Conservation (phyloP, 2,329 filamentous ascomycete genomes). For the Ceratocystis destructans region DNA sequence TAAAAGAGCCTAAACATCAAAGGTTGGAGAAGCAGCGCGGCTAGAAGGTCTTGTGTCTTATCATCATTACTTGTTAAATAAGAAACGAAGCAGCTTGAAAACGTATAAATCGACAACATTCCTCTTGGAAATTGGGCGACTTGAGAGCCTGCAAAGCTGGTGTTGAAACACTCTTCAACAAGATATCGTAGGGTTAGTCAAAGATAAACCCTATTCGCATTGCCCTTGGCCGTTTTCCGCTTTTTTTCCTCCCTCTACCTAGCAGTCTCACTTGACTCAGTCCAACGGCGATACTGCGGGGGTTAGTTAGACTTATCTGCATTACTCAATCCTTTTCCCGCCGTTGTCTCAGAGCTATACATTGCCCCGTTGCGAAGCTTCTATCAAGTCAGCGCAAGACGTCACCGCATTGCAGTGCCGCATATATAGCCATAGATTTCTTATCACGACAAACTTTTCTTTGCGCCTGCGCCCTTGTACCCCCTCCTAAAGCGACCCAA, state of each 20-base stretch:
- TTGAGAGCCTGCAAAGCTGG: not conserved
- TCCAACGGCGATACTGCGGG: no score
- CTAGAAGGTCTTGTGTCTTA: not conserved
- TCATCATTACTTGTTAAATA: not conserved
- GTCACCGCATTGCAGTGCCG: not conserved
- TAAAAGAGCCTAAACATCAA: not conserved
- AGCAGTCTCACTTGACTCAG: no score
- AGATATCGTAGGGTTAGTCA: not conserved
- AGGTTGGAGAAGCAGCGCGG: not conserved
- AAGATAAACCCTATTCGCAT: not conserved
- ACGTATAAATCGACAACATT: not conserved
- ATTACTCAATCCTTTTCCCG: no score
- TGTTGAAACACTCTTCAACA: not conserved
- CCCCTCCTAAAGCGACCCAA: not conserved
- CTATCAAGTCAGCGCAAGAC: not conserved
- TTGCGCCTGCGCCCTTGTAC: not conserved
- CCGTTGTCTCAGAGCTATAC: no score
- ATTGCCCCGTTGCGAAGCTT: no score
- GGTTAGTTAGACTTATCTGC: no score
- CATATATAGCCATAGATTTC: not conserved
- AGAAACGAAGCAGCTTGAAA: not conserved
- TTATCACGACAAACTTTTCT: not conserved
- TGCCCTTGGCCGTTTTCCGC: not conserved
- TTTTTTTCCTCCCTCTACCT: no score
- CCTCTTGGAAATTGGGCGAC: not conserved